Evolutionary conservation across 192 early-diverging fungal species (phyloP), one percentile per base, ranked within the genome.

Genomic region (Rhizophagus sp.): DNA sequence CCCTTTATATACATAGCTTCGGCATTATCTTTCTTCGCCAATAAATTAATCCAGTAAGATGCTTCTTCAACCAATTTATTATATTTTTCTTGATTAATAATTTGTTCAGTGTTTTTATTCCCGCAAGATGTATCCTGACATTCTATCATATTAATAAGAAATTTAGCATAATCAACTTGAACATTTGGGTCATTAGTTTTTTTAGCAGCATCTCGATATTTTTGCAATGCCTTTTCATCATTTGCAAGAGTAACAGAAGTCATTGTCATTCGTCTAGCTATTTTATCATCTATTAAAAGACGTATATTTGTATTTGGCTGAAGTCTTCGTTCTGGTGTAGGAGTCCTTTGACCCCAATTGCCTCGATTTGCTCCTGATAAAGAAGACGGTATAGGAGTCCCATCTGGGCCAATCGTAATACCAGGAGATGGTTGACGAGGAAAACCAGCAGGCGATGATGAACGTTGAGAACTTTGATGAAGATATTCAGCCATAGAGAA

Each of bases 1-100:
- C 91, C 95, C 64, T 90, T 90, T 52, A 95, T 92, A 80, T 89
- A 95, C 73, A 90, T 88, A 4, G 95, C 94, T 81, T 94, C 94
- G 1, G 92, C 82, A 79, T 90, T 85, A 34, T 92, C 90, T 73
- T 89, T 88, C 80, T 89, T 90, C 69, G 91, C 91, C 49, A 94
- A 81, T 49, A 87, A 86, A 78, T 94, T 89, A 73, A 95, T 87
- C 92, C 91, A 95, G 84, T 92, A 93, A 13, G 89, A 83, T 0
- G 90, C 92, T 80, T 95, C 94, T 30, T 85, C 75, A 17, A 91
- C 75, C 47, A 86, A 75, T 80, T 86, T 83, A 62, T 78, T 77
- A 75, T 80, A 69, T 69, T 81, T n/a, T 30, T 49, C 72, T 34
- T 61, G 11, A 24, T 52, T 24, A 50, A 12, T 30, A 50, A 63